Evolutionary conservation across 225 moss, liverwort and hornwort genomes (phyloP).

Genomic region (Sphagnum tenellum): DNA sequence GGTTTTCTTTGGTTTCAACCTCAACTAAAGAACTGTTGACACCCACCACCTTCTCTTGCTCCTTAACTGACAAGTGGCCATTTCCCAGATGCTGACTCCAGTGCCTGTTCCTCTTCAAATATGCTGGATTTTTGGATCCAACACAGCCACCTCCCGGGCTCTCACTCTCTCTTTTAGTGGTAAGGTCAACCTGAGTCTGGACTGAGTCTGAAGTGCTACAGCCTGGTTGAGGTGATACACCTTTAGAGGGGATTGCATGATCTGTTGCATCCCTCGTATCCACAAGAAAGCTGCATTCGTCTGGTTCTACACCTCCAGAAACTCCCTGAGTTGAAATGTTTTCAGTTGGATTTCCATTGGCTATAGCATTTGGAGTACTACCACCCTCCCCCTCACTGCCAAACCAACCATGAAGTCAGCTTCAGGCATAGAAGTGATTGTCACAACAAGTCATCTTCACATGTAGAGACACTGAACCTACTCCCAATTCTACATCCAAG

Average conservation of each 20-base stretch:
- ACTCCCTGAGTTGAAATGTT: conserved; percentile 19
- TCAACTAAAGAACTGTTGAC: conserved; percentile 5
- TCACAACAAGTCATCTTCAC: no score
- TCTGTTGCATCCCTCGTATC: conserved; percentile 14
- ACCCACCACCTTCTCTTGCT: conserved; percentile 25
- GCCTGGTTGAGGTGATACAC: conserved; percentile 16
- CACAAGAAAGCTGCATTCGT: conserved; percentile 13
- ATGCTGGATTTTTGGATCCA: conserved; percentile 39
- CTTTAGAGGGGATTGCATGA: conserved; percentile 1
- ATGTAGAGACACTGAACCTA: no score
- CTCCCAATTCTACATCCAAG: background rate
- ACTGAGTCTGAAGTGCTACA: background rate
- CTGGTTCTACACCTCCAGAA: conserved; percentile 17
- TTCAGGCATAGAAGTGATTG: no score
- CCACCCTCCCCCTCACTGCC: conserved; percentile 56
- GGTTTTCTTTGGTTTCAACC: conserved; percentile 11
- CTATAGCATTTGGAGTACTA: conserved; percentile 16
- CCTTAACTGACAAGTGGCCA: conserved; percentile 43
- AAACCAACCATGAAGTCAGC: conserved; percentile 3
- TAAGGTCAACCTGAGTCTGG: conserved; percentile 11
- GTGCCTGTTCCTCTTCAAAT: conserved; percentile 47
- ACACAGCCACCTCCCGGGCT: conserved; percentile 16
- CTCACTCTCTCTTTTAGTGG: conserved; percentile 32
- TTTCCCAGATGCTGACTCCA: conserved; percentile 57
- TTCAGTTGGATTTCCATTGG: conserved; percentile 30